Conservation (phyloP, 1,284 basidiomycete species). For the Thelephora terrestris region DNA sequence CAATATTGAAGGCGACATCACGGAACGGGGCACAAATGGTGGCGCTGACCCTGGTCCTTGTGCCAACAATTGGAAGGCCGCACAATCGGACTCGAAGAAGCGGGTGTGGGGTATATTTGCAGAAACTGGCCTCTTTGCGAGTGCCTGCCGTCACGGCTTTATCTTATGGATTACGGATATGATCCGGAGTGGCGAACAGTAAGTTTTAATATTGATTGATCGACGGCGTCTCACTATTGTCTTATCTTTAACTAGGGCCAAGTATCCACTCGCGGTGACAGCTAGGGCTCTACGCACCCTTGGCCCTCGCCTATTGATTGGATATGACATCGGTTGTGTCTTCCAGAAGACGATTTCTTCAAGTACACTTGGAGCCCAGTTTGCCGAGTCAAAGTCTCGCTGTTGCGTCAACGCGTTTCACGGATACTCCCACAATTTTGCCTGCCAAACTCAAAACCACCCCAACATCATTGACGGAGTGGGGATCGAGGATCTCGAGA, state of each 20-base stretch:
- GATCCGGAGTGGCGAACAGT: slow-evolving; percentile 25
- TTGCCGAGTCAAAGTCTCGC: slow-evolving; percentile 7
- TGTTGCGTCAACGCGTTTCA: slow-evolving; percentile 22
- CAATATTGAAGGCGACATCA: not conserved
- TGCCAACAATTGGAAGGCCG: slow-evolving; percentile 24
- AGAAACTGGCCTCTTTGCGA: slow-evolving; percentile 23
- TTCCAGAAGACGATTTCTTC: slow-evolving; percentile 19
- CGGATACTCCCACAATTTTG: slow-evolving; percentile 22
- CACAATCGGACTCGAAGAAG: slow-evolving; percentile 22
- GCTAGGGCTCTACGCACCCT: slow-evolving; percentile 15
- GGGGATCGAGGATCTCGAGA: slow-evolving; percentile 24
- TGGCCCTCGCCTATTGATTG: slow-evolving; percentile 4
- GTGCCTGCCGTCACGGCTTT: slow-evolving; percentile 21
- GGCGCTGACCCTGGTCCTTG: slow-evolving; percentile 9
- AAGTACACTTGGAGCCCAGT: slow-evolving; percentile 18
- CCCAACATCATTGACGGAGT: slow-evolving; percentile 16
- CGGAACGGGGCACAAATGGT: not conserved
- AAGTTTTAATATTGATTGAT: slow-evolving; percentile 6
- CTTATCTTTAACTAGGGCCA: slow-evolving; percentile 19
- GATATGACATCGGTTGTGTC: slow-evolving; percentile 27
- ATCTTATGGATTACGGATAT: slow-evolving; percentile 18
- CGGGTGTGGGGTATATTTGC: slow-evolving; percentile 23
- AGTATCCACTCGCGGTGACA: slow-evolving; percentile 23
- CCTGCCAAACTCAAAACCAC: slow-evolving; percentile 21
- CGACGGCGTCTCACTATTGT: not conserved